Percentiles rank a stretch among this genome's conserved stretches.
phyloP scores from a whole-genome alignment of 495 filamentous ascomycete genomes.

The Thermothielavioides terrestris region DNA sequence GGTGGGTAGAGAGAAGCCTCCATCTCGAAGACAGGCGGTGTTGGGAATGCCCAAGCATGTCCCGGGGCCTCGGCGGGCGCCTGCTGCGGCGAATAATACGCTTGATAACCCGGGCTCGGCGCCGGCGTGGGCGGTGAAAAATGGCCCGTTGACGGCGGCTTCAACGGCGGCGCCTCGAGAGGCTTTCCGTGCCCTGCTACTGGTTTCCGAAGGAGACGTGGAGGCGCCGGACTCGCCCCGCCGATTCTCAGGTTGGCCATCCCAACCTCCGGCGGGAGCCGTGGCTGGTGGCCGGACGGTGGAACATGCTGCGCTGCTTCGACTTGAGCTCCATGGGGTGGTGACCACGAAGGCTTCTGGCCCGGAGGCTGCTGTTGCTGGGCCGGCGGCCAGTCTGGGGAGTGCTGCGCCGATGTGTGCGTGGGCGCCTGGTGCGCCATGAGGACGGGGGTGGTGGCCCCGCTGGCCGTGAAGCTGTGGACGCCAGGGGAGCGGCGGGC shows the following conservation, averaged over 20 bases:
- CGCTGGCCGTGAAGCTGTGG: too few species aligned
- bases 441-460: too few species aligned
- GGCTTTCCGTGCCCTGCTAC: not conserved
- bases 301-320: not conserved
- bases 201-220: not conserved
- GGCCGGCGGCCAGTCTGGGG: too few species aligned
- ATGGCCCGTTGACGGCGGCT: not conserved
- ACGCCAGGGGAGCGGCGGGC: too few species aligned
- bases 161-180: not conserved
- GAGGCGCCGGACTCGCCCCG: not conserved
- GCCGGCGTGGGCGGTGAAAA: not conserved
- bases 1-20: not conserved
- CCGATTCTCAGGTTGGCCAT: not conserved
- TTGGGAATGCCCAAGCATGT: too few species aligned
- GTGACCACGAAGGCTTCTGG: too few species aligned
- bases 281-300: not conserved
- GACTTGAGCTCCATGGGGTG: not conserved
- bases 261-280: not conserved
- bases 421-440: too few species aligned
- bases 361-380: constrained; percentile 1
- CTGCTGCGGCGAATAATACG: too few species aligned
- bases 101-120: not conserved
- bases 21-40: not conserved
- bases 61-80: not conserved
- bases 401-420: too few species aligned